Conservation (phyloP, 441 rosid species). For the Theobroma grandiflorum region DNA sequence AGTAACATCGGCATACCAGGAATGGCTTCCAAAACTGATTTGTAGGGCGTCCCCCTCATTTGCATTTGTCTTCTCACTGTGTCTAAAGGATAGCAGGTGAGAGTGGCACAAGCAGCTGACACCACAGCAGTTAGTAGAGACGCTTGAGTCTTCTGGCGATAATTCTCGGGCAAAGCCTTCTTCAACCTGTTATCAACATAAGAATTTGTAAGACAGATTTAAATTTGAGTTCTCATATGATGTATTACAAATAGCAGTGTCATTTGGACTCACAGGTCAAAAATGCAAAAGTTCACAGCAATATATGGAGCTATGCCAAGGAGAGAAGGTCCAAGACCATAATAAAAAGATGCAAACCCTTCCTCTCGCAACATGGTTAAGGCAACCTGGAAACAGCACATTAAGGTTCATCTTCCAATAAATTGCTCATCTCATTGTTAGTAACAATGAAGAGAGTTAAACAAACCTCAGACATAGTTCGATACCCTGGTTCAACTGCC, state of each 20-base stretch:
- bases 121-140: slow-evolving; percentile 87
- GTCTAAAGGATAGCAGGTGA: slow-evolving; percentile 95
- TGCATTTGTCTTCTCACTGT: slow-evolving; percentile 99
- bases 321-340: slow-evolving; percentile 97
- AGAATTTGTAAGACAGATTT: slow-evolving; percentile 13
- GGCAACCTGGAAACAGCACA: slow-evolving; percentile 68
- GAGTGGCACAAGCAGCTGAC: slow-evolving; percentile 88
- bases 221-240: slow-evolving; percentile 7
- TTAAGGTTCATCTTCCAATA: slow-evolving; percentile 19
- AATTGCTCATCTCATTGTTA: slow-evolving; percentile 26
- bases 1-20: slow-evolving; percentile 54
- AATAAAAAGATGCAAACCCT: slow-evolving; percentile 88
- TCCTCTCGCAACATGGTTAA: slow-evolving; percentile 94
- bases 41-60: slow-evolving; percentile 89
- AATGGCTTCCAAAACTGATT: slow-evolving; percentile 82
- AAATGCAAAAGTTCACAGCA: slow-evolving; percentile 94
- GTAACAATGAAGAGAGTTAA: slow-evolving; percentile 24
- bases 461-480: slow-evolving; percentile 88
- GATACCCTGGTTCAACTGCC: slow-evolving; percentile 96
- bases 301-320: slow-evolving; percentile 96
- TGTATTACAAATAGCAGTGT: slow-evolving; percentile 20
- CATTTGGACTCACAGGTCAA: slow-evolving; percentile 83
- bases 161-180: slow-evolving; percentile 90
- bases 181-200: slow-evolving; percentile 67
- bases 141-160: slow-evolving; percentile 73